Conservation (phyloP, 1,284 basidiomycete species). For the Hemileia vastatrix region DNA sequence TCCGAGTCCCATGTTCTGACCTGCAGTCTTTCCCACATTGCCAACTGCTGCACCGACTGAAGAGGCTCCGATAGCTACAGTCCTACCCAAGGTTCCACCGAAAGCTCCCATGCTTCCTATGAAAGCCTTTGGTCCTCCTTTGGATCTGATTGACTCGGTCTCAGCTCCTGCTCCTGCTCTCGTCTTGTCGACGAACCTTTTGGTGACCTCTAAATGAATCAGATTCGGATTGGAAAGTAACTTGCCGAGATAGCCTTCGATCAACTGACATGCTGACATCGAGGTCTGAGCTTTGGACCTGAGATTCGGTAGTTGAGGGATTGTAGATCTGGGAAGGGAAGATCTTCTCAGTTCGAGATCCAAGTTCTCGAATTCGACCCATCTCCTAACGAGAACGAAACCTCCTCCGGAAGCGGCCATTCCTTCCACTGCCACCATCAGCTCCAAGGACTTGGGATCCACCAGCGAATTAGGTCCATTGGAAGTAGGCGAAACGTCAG, state of each 20-base stretch:
- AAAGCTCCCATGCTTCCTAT: conserved; percentile 33
- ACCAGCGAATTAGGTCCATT: conserved; percentile 27
- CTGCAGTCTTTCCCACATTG: conserved; percentile 33
- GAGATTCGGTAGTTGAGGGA: conserved; percentile 30
- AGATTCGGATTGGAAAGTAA: conserved; percentile 28
- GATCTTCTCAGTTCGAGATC: conserved; percentile 28
- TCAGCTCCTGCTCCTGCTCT: conserved; percentile 32
- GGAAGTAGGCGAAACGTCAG: conserved; percentile 36
- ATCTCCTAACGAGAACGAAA: conserved; percentile 36
- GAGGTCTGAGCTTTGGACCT: conserved; percentile 29
- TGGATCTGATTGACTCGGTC: conserved; percentile 10
- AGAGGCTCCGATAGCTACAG: background rate
- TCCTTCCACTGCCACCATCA: conserved; percentile 39
- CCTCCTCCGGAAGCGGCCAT: conserved; percentile 27
- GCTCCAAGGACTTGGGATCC: conserved; percentile 32
- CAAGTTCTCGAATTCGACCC: conserved; percentile 39
- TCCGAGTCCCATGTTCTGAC: conserved; percentile 22
- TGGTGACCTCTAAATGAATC: conserved; percentile 25
- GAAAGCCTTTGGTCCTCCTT: conserved; percentile 25
- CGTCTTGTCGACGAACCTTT: conserved; percentile 36
- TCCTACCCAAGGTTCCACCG: conserved; percentile 16
- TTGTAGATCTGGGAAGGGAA: conserved; percentile 25
- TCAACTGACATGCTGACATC: conserved; percentile 25
- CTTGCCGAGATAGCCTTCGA: conserved; percentile 32
- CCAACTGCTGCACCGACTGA: conserved; percentile 20